phyloP scores from a whole-genome alignment of 352 stramenopile species.

The Phytophthora palmivora region DNA sequence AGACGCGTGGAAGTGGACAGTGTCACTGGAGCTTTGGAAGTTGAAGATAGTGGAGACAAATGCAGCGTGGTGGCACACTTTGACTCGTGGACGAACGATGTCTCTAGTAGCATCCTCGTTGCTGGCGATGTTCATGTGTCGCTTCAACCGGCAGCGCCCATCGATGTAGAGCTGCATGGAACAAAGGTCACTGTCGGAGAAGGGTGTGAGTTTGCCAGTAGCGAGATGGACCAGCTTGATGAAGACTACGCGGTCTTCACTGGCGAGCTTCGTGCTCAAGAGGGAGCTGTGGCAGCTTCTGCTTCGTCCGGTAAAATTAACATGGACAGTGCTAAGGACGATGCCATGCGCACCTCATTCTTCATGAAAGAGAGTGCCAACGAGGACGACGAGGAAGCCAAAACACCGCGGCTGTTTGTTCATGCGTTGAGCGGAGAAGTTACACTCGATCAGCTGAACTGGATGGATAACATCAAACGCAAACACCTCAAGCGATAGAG shows the following conservation, averaged over 20 bases:
- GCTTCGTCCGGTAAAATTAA: conserved; percentile 76
- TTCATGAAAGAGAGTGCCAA: conserved; percentile 53
- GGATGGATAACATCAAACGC: conserved; percentile 85
- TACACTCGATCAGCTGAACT: conserved; percentile 67
- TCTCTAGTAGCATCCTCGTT: conserved; percentile 68
- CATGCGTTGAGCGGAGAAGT: conserved; percentile 54
- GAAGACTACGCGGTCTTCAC: conserved; percentile 81
- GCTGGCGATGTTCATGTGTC: conserved; percentile 69
- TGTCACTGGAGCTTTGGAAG: conserved; percentile 70
- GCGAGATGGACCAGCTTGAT: conserved; percentile 75
- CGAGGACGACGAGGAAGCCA: conserved; percentile 12
- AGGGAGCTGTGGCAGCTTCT: conserved; percentile 7
- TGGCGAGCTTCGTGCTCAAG: conserved; percentile 44
- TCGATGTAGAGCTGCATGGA: conserved; percentile 76
- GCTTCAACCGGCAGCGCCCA: conserved; percentile 58
- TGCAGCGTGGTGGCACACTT: conserved; percentile 76
- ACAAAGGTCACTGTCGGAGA: conserved; percentile 47
- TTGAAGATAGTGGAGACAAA: conserved; percentile 69
- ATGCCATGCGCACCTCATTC: conserved; percentile 83
- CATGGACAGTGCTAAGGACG: conserved; percentile 65
- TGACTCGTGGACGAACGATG: conserved; percentile 64
- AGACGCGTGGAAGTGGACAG: conserved; percentile 60
- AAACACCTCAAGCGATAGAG: conserved; percentile 61
- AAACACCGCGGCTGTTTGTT: conserved; percentile 49
- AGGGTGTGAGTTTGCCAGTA: conserved; percentile 51